phyloP scores from a whole-genome alignment of 139 green algal species.

The Haematococcus lacustris region DNA sequence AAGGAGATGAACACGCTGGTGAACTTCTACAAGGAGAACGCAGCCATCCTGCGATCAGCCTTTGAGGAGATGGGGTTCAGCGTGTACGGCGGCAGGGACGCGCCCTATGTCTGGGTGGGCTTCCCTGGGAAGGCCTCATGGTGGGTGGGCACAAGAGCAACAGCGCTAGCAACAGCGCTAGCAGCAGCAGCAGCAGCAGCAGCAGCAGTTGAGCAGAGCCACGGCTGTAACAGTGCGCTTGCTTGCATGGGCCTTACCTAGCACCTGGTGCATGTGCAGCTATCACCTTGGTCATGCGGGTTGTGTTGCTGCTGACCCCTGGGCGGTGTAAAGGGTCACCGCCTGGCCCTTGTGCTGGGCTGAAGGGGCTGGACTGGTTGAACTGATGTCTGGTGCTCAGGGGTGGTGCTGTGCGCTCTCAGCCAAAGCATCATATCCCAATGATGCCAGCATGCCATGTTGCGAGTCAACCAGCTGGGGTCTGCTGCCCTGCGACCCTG shows the following conservation, averaged over 20 bases:
- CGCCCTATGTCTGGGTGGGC: conserved; percentile 97
- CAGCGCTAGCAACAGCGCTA: neutral
- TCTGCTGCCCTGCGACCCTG: too few relatives aligned
- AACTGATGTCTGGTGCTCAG: too few relatives aligned
- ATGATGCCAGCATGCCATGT: neutral
- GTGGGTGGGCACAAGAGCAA: neutral
- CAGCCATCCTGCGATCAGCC: conserved; percentile 74
- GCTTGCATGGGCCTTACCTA: neutral
- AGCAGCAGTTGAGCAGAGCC: neutral
- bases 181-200: too few relatives aligned
- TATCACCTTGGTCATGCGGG: neutral
- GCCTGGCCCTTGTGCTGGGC: neutral
- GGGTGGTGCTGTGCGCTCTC: neutral
- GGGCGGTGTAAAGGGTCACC: neutral
- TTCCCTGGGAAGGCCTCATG: conserved; percentile 72
- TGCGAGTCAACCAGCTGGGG: neutral
- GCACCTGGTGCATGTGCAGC: neutral
- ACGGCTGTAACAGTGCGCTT: neutral
- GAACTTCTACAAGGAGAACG: conserved; percentile 98
- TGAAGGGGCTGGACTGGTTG: neutral
- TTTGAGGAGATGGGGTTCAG: conserved; percentile 93
- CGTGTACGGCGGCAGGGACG: conserved; percentile 84
- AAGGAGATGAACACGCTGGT: conserved; percentile 82
- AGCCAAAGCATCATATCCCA: neutral
- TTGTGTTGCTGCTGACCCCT: neutral